Evolutionary conservation across 768 basidiomycete genomes (phyloP).

Genomic region (Xerocomellus dryophilus): DNA sequence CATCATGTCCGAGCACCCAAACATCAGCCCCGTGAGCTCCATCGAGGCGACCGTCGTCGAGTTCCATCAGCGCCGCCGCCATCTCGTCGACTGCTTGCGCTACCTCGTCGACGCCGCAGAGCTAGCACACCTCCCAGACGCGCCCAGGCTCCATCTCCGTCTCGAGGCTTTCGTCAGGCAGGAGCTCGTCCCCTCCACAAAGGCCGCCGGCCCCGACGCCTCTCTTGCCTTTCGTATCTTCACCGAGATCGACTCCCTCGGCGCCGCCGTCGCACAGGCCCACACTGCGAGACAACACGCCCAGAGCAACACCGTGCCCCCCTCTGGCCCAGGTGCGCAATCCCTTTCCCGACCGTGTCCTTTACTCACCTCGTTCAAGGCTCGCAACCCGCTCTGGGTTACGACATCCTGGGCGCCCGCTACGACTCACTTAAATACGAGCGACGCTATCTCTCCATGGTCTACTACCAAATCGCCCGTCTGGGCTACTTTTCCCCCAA

Average conservation of each 20-base stretch:
- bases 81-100: constrained; percentile 67
- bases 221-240: constrained; percentile 56
- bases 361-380: constrained; percentile 32
- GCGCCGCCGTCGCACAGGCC: constrained; percentile 49
- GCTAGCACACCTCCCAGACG: constrained; percentile 41
- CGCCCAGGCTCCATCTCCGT: constrained; percentile 48
- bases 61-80: constrained; percentile 67
- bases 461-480: constrained; percentile 60
- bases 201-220: constrained; percentile 36
- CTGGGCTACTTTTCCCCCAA: constrained; percentile 55
- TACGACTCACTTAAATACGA: constrained; percentile 74
- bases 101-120: constrained; percentile 65
- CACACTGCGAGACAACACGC: constrained; percentile 63
- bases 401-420: constrained; percentile 64
- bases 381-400: constrained; percentile 49
- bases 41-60: constrained; percentile 66
- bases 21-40: constrained; percentile 51
- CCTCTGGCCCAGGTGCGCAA: constrained; percentile 50
- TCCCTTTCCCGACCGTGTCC: not conserved
- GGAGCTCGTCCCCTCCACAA: constrained; percentile 47
- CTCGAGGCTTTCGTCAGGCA: constrained; percentile 53
- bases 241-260: constrained; percentile 60
- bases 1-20: constrained; percentile 62
- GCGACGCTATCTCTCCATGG: constrained; percentile 61
- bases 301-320: constrained; percentile 50